Evolutionary conservation across 192 early-diverging fungal genomes (phyloP).

Genomic region (Paraglomus occultum): DNA sequence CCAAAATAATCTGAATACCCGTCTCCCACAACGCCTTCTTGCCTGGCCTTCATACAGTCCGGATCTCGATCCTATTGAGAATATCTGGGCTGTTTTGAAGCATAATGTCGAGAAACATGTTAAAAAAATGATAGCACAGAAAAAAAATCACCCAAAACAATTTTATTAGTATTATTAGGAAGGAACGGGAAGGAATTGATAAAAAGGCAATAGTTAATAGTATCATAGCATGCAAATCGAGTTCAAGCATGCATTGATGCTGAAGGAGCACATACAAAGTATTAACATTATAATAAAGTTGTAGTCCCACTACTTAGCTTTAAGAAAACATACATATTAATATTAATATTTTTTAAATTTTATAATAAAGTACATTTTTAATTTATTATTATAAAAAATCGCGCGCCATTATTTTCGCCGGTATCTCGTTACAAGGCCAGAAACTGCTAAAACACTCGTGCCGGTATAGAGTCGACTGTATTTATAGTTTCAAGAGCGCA

Average conservation of each 20-base stretch:
- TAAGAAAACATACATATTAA: too few relatives aligned
- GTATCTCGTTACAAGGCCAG: too few relatives aligned
- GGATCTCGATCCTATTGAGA: not conserved
- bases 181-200: not conserved
- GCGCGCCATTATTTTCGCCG: too few relatives aligned
- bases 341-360: too few relatives aligned
- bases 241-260: not conserved
- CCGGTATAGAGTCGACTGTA: too few relatives aligned
- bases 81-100: not conserved
- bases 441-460: too few relatives aligned
- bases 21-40: not conserved
- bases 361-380: too few relatives aligned
- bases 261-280: constrained; percentile 2
- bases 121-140: too few relatives aligned
- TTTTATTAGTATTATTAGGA: not conserved
- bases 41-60: constrained; percentile 8
- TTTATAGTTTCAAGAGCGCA: too few relatives aligned
- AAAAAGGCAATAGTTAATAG: not conserved
- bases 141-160: not conserved
- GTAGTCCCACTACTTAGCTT: too few relatives aligned
- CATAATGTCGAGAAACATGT: not conserved
- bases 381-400: too few relatives aligned
- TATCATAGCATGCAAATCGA: constrained; percentile 21
- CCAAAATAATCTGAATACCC: not conserved
- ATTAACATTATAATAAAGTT: not conserved